Conservation (phyloP, 768 basidiomycete species). For the Zangia roseola region DNA sequence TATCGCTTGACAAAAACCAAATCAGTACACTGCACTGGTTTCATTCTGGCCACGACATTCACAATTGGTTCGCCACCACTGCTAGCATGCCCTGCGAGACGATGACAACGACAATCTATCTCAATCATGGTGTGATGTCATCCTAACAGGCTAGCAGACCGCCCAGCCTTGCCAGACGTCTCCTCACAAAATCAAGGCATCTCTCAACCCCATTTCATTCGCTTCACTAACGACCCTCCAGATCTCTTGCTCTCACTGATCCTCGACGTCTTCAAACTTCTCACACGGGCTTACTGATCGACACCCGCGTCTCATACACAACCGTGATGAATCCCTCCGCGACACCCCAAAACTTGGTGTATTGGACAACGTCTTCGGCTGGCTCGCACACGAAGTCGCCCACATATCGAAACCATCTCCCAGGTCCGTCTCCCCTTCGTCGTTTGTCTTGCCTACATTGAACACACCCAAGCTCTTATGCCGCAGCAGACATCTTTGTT, state of each 20-base stretch:
- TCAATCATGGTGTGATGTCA: constrained; percentile 50
- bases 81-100: too few species aligned
- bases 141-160: constrained; percentile 53
- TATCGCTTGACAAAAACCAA: too few species aligned
- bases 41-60: not conserved
- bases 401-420: constrained; percentile 55
- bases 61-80: not conserved
- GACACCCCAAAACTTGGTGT: constrained; percentile 53
- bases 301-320: constrained; percentile 58
- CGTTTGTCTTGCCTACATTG: not conserved
- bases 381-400: constrained; percentile 68
- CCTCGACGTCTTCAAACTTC: constrained; percentile 68
- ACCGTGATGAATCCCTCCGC: constrained; percentile 53
- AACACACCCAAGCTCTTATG: constrained; percentile 42
- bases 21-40: not conserved
- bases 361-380: constrained; percentile 75
- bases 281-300: constrained; percentile 75
- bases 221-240: constrained; percentile 26
- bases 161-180: constrained; percentile 52
- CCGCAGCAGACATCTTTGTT: constrained; percentile 62
- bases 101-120: constrained; percentile 31
- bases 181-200: constrained; percentile 60
- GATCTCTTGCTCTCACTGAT: constrained; percentile 60
- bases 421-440: constrained; percentile 45
- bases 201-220: constrained; percentile 17